Percentiles rank a stretch among this genome's conserved stretches.
phyloP scores from a whole-genome alignment of 768 basidiomycete species.

The Mycena rosella region DNA sequence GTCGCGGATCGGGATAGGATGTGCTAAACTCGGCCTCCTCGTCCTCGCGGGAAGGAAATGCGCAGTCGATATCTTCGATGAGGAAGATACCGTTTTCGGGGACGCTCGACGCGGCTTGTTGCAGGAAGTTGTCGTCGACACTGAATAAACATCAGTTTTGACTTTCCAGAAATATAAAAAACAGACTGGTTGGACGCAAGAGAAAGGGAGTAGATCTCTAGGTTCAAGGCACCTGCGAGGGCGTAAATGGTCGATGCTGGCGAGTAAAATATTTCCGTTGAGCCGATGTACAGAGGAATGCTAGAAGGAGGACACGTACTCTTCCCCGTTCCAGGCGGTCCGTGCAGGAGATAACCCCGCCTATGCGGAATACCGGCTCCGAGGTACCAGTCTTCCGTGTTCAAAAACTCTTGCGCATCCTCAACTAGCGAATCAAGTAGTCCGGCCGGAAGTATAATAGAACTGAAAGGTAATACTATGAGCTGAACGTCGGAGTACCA shows the following conservation, averaged over 20 bases:
- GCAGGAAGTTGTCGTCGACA: slow-evolving; percentile 48
- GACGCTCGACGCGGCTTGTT: slow-evolving; percentile 41
- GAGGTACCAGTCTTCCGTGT: slow-evolving; percentile 68
- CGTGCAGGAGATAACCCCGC: slow-evolving; percentile 68
- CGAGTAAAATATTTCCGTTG: too few species aligned
- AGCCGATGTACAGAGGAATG: too few species aligned
- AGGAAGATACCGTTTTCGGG: slow-evolving; percentile 50
- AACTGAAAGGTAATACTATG: slow-evolving; percentile 42
- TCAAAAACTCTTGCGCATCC: slow-evolving; percentile 67
- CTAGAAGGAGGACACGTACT: slow-evolving; percentile 49
- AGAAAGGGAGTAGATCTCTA: slow-evolving; percentile 85
- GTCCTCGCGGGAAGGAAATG: slow-evolving; percentile 59
- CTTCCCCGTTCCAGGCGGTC: slow-evolving; percentile 74
- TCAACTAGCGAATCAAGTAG: slow-evolving; percentile 60
- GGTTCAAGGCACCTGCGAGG: slow-evolving; percentile 72
- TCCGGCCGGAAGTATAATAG: slow-evolving; percentile 64
- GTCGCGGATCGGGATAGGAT: too few species aligned
- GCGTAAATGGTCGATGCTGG: slow-evolving; percentile 68
- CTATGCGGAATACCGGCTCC: slow-evolving; percentile 70
- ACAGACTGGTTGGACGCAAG: slow-evolving; percentile 52
- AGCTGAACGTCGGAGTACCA: neutral
- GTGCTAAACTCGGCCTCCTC: slow-evolving; percentile 44
- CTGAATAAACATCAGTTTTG: too few species aligned
- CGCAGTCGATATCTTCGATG: slow-evolving; percentile 55
- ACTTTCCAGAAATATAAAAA: too few species aligned